These are phyloP conservation scores for Cercospora berteroae DNA, from an alignment of 2,329 filamentous ascomycete genomes.

Conservation along the genomic window DNA sequence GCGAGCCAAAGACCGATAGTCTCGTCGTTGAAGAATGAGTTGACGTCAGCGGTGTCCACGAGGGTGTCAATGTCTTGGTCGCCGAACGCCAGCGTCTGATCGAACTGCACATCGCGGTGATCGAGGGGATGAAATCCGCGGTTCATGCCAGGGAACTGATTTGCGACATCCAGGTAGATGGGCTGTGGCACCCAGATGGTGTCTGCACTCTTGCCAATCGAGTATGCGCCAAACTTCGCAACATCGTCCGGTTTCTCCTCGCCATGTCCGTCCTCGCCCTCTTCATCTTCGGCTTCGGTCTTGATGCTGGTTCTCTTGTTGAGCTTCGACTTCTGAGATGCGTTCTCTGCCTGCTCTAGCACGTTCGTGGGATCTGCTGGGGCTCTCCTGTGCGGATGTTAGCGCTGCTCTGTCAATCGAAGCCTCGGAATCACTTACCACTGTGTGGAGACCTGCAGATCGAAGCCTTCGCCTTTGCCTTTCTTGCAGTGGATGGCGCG, in stretches of 20 bases:
- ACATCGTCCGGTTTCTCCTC: neutral
- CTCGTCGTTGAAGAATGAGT: neutral
- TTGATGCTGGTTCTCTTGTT: neutral
- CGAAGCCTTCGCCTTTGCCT: constrained; percentile 16
- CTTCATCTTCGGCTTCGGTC: constrained; percentile 1
- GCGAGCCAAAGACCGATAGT: neutral
- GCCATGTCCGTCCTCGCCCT: neutral
- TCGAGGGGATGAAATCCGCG: neutral
- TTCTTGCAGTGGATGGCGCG: constrained; percentile 27
- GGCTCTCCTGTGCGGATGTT: neutral
- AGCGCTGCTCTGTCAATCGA: neutral
- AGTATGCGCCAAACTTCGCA: neutral
- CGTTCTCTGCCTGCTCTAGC: neutral
- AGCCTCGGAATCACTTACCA: constrained; percentile 23
- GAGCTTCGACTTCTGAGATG: neutral
- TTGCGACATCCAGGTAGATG: neutral
- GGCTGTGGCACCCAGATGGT: constrained; percentile 6
- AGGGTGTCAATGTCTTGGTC: neutral
- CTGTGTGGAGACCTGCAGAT: constrained; percentile 21
- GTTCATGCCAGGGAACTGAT: constrained; percentile 3
- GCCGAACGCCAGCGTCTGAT: constrained; percentile 2
- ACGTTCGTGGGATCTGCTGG: neutral
- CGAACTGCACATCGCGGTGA: neutral
- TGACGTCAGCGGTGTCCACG: neutral
- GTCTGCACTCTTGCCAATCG: neutral